phyloP scores from a whole-genome alignment of 768 basidiomycete species.

The Phaeolepiota aurea region DNA sequence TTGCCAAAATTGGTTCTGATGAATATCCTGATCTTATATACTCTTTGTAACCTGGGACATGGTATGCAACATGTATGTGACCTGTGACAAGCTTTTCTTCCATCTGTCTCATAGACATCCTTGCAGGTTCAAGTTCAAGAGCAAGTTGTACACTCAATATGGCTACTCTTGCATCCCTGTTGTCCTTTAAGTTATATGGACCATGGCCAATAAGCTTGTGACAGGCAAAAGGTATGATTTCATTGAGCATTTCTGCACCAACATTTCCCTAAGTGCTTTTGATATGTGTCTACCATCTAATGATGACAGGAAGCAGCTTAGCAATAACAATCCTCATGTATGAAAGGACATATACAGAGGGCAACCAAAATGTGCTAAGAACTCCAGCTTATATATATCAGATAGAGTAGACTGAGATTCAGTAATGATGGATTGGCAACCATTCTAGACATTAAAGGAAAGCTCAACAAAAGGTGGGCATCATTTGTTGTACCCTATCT shows the following conservation, averaged over 20 bases:
- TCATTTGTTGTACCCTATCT: no score
- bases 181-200: no score
- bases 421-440: not conserved
- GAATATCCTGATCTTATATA: not conserved
- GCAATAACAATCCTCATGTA: no score
- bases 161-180: not conserved
- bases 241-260: no score
- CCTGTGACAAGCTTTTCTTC: not conserved
- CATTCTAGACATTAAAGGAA: not conserved
- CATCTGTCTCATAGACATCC: not conserved
- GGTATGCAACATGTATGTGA: not conserved
- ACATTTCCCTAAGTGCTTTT: no score
- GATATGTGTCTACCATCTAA: no score
- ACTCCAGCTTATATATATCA: not conserved
- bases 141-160: not conserved
- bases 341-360: not conserved
- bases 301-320: no score
- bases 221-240: no score
- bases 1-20: constrained; percentile 1
- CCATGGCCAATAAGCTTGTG: no score
- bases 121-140: not conserved
- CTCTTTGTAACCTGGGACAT: not conserved
- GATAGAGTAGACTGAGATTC: not conserved
- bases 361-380: not conserved
- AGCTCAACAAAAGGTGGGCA: not conserved